Conservation (phyloP, 2,329 filamentous ascomycete species). For the Scleromitrula shiraiana region DNA sequence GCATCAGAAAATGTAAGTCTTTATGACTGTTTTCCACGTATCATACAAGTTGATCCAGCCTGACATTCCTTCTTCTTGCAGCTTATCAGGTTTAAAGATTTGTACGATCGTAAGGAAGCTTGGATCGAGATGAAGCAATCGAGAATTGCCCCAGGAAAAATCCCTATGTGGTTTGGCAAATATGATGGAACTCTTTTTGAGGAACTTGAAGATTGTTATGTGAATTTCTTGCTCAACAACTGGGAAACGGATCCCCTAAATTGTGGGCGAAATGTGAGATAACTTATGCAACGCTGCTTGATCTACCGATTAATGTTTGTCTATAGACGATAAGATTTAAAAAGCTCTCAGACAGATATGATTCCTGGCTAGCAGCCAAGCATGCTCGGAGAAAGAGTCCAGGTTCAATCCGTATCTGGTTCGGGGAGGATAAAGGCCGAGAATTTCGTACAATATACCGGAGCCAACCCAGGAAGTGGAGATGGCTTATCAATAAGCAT, state of each 20-base stretch:
- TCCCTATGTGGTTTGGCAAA: not conserved
- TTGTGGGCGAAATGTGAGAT: not conserved
- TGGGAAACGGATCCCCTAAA: not conserved
- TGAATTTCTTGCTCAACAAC: not conserved
- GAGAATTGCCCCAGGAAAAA: not conserved
- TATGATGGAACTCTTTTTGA: not conserved
- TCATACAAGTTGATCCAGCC: not conserved
- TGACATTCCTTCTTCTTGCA: not conserved
- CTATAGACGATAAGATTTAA: not conserved
- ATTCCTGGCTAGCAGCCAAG: not conserved
- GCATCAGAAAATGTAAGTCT: not conserved
- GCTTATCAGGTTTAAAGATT: not conserved
- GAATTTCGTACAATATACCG: not conserved
- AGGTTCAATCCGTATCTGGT: constrained; percentile 3
- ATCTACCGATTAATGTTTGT: not conserved
- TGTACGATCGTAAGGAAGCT: not conserved
- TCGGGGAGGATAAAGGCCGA: constrained; percentile 1
- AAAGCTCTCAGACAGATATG: not conserved
- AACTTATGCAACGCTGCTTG: not conserved
- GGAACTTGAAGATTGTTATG: not conserved
- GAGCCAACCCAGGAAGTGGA: not conserved
- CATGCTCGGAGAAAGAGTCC: not conserved
- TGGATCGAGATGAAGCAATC: not conserved
- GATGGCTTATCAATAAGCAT: not conserved
- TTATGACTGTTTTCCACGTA: too few relatives aligned